Evolutionary conservation across 345 rosid species (phyloP), one percentile per base, ranked within the genome.

Genomic region (Camelina laxa): DNA sequence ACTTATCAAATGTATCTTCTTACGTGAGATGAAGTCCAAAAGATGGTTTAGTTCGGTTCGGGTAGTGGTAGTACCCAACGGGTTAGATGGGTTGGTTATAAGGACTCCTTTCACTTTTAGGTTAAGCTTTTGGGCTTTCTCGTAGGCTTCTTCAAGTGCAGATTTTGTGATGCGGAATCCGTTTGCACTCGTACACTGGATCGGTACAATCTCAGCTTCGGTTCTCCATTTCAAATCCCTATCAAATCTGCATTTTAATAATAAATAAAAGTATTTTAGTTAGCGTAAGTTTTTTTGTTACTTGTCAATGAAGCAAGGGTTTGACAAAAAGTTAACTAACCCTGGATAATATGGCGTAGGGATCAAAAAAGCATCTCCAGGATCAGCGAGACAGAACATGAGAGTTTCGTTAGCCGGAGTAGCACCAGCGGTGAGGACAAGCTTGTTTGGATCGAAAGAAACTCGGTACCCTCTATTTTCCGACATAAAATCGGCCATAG

Each of bases 281-380:
- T 65, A 72, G 73, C 73, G 76, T 71, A 71, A 70, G 49, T 38
- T 77, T 72, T 22, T 6, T 31, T 30, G 58, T 72, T 56, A 36
- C 84, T 78, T 85, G 59, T 54, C 9, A 36, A 41, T 67, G 27
- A 57, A 76, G 70, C 62, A 80, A 55, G 59, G 2, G 53, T 13
- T 70, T 12, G 68, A 70, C 45, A 20, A 44, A 70, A 55, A 72
- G 67, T 55, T 7, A 57, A 79, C 86, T 65, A 75, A 88, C 96
- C 96, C 96, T 69, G 96, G 93, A 45, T 90, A 90, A 76, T 90
- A 90, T 68, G 96, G 96, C 17, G 90, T 87, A 36, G 96, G 96
- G 36, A 90, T 84, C 66, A 90, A 91, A 78, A 90, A 84, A 59
- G 96, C 93, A 10, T 90, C 91, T 61, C 93, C 93, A 6, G 68